Base-by-base conservation (phyloP, 805 yeast species). In the Ogataea pilisensis region DNA sequence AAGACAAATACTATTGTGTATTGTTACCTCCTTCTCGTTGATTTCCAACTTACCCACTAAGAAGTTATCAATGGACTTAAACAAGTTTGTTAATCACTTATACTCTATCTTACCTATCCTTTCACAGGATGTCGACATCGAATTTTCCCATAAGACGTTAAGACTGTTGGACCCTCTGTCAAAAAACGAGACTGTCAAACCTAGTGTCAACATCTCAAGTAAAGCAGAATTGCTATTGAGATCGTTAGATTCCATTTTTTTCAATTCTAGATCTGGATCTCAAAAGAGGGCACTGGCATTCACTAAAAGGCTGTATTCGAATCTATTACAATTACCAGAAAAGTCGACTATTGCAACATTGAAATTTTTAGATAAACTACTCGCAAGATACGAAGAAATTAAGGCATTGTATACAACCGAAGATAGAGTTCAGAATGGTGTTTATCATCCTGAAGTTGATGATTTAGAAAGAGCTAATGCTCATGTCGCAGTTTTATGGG, bases 401-500 rank as follows among this genome's bases (percentile, higher is more conserved):
- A 74, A 78, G 38, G 85, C 95, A 1, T 66, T 91, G 37, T 88
- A 83, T 65, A 79, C 87, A 18, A 86, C 96, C 1, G 96, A 89
- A 35, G 99, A 93, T 57, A 73, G 93, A 49, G 76, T 93, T 31
- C 79, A 80, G 30, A 89, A 91, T 43, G 98, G 96, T 35, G 69
- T 72, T 12, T 84, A 83, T 56, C 76, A 78, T 21, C 69, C 82
- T 50, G 88, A 80, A 36, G 73, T 73, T 11, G 76, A 75, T 39
- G 80, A 76, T 34, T 78, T 86, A 9, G 86, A 83, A 49, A 78
- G 91, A 58, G 69, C 85, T 50, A 90, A 93, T 55, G 76, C 95
- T 2, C 91, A 83, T 32, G 93, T 91, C 14, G 95, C 97, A 2
- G 83, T 89, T 0, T 64, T 91, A 27, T 93, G 96, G 95, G 99